Evolutionary conservation across 495 filamentous ascomycete species (phyloP), one percentile per base, ranked within the genome.

Genomic region (Echria macrotheca): DNA sequence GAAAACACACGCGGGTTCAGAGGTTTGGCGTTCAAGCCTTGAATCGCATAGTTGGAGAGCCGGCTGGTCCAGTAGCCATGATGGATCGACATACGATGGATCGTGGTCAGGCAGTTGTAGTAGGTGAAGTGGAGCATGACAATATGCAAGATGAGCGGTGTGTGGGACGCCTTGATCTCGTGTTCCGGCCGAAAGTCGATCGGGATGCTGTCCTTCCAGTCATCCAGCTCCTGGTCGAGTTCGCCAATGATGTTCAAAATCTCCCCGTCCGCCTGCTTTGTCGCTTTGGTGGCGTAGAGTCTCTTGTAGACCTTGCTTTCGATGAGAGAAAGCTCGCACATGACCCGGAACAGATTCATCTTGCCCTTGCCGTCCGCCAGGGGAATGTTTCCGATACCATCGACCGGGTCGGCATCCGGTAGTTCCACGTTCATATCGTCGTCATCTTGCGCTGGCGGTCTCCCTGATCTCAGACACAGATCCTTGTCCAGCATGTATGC

Each of bases 381-480:
- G 9, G 91, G 88, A 43, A 98, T 91, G 57, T 95, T 94, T 35
- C 93, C 93, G 54, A 96, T 85, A 47, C 90, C 89, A 59, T 98
- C 93, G 5, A 76, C 77, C 0, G 93, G 94, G 54, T 97, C 84
- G 50, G 90, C 89, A 47, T 87, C 91, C 14, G 93, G 93, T 43
- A 97, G 75, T 31, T 97, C 91, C 22, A 97, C 93, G 61, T 95
- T 96, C 85, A 96, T 94, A 61, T 98, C 93, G 66, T 97, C 89
- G 58, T 97, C 93, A 60, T 97, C 91, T 61, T 96, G 94, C 11
- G 89, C 87, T 14, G 91, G 91, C 19, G 93, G 93, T 44, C 93
- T 81, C 25, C 93, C 93, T 14, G 89, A 93, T 24, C 93, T 82
- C 23, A 98, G 79, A 64, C 91, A 96, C 50, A 97, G 81, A 59